Percentiles rank a stretch among this genome's conserved stretches.
Conservation (phyloP, 768 basidiomycete species). For the Hysterangium stoloniferum region DNA sequence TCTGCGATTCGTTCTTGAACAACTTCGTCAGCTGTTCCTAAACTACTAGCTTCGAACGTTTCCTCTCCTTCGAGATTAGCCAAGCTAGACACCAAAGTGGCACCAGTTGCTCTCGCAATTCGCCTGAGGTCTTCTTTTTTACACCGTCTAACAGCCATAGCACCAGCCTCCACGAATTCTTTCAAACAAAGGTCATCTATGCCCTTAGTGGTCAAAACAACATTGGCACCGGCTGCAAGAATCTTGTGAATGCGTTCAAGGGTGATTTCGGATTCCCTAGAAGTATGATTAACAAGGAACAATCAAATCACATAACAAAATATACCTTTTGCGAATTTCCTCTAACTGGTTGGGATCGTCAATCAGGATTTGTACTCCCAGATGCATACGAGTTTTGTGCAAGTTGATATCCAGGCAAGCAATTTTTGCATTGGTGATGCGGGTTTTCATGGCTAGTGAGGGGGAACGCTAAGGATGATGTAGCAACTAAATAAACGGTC, state of each 20-base stretch:
- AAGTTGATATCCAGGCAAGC: constrained; percentile 98
- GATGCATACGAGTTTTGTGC: constrained; percentile 93
- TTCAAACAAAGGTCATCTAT: constrained; percentile 98
- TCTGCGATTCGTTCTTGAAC: constrained; percentile 97
- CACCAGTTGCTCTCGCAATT: constrained; percentile 96
- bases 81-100: constrained; percentile 83
- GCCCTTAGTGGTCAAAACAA: constrained; percentile 94
- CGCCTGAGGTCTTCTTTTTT: constrained; percentile 95
- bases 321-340: constrained; percentile 85
- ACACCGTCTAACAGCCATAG: constrained; percentile 97
- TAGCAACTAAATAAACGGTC: background rate
- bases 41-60: constrained; percentile 84
- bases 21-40: constrained; percentile 94
- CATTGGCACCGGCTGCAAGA: constrained; percentile 91
- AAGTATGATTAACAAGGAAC: background rate
- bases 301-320: background rate
- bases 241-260: constrained; percentile 95
- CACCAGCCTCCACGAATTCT: constrained; percentile 97
- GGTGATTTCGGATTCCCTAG: constrained; percentile 90
- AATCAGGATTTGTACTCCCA: constrained; percentile 94
- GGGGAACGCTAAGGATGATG: constrained; percentile 2
- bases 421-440: constrained; percentile 89
- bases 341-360: constrained; percentile 96
- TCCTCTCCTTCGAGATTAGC: constrained; percentile 98
- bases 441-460: constrained; percentile 87